phyloP scores from a whole-genome alignment of 139 green algal genomes.

The Tetradesmus obliquus region DNA sequence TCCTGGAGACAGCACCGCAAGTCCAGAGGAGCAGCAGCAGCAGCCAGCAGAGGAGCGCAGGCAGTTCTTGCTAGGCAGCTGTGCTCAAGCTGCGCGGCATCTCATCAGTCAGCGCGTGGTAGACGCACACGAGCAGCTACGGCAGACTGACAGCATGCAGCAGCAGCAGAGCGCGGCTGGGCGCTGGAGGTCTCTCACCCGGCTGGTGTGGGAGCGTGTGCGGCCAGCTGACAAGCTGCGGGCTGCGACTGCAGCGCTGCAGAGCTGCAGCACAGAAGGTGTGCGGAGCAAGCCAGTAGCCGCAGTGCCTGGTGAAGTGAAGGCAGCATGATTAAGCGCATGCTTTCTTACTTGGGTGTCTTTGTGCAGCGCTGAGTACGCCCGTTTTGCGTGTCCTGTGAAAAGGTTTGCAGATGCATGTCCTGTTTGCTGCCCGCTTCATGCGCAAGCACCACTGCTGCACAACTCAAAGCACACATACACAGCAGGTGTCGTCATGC shows the following conservation, averaged over 20 bases:
- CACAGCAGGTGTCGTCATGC: not conserved
- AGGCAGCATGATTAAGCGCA: no score
- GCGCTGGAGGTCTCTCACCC: not conserved
- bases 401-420: no score
- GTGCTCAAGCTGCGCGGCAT: not conserved
- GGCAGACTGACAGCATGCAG: not conserved
- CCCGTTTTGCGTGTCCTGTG: no score
- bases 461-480: no score
- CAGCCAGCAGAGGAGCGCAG: not conserved
- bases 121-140: not conserved
- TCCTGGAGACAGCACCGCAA: not conserved
- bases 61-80: not conserved
- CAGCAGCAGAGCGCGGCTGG: not conserved
- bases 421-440: no score
- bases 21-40: not conserved
- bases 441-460: no score
- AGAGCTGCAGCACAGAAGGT: conserved; percentile 22
- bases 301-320: no score
- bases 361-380: not conserved
- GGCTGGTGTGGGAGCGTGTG: not conserved
- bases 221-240: not conserved
- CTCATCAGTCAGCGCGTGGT: not conserved
- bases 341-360: no score
- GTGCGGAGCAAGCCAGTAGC: not conserved
- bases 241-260: not conserved